Evolutionary conservation across 495 filamentous ascomycete species (phyloP).

Genomic region (Podospora conica): DNA sequence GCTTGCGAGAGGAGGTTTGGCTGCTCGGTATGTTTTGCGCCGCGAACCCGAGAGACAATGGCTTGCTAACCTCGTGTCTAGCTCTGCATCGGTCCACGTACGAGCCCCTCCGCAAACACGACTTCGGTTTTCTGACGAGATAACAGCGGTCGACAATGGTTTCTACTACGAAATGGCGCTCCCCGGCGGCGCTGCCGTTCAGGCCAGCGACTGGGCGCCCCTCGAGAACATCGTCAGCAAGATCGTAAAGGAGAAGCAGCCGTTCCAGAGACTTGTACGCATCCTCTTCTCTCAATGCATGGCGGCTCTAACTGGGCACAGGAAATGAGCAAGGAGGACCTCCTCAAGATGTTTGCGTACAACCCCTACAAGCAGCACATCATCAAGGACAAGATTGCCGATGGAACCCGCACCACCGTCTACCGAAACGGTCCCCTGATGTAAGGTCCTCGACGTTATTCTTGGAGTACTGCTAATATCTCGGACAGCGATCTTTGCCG

Average conservation of each 20-base stretch:
- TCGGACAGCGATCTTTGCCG: slow-evolving; percentile 38
- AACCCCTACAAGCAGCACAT: slow-evolving; percentile 83
- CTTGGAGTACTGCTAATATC: not conserved
- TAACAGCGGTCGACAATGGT: slow-evolving; percentile 58
- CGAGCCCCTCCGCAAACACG: not conserved
- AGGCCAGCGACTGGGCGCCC: slow-evolving; percentile 67
- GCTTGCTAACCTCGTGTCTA: slow-evolving; percentile 1
- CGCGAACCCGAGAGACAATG: not conserved
- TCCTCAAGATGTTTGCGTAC: slow-evolving; percentile 93
- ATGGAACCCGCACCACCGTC: slow-evolving; percentile 85
- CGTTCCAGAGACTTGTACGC: slow-evolving; percentile 69
- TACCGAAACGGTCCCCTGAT: slow-evolving; percentile 63
- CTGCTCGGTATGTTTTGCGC: slow-evolving; percentile 48
- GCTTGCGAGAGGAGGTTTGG: slow-evolving; percentile 83
- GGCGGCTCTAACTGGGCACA: not conserved
- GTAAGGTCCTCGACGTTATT: slow-evolving; percentile 2
- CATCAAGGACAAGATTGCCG: slow-evolving; percentile 84
- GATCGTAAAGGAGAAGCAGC: slow-evolving; percentile 93
- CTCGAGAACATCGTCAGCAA: slow-evolving; percentile 67
- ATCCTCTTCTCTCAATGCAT: not conserved
- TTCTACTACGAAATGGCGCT: slow-evolving; percentile 99
- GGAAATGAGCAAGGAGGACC: slow-evolving; percentile 77
- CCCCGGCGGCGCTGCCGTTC: slow-evolving; percentile 66
- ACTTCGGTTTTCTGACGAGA: not conserved
- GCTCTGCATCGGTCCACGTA: slow-evolving; percentile 87